A percentile compares a stretch with the other conserved stretches of the same genome.
Conservation (phyloP, 2,329 filamentous ascomycete genomes). For the Aspergillus aculeatinus region DNA sequence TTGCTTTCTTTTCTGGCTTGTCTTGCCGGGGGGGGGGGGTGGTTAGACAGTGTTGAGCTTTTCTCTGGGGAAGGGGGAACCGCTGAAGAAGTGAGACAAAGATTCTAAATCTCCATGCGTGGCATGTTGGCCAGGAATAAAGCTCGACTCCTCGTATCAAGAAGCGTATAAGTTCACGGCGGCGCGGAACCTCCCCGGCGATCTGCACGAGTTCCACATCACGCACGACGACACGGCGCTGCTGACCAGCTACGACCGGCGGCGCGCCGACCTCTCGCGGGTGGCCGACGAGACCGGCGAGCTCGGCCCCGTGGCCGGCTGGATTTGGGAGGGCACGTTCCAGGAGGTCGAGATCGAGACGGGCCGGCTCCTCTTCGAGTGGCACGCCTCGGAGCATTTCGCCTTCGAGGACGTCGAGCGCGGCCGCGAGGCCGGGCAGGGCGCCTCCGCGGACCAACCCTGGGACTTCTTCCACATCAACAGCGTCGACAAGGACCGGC, state of each 20-base stretch:
- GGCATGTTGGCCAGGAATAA: too few species aligned
- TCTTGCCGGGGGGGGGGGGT: too few species aligned
- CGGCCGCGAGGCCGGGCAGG: conserved; percentile 16
- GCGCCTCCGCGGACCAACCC: conserved; percentile 24
- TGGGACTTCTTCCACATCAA: conserved; percentile 61
- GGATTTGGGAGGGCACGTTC: conserved; percentile 44
- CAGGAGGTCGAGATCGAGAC: conserved; percentile 50
- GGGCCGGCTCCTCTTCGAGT: conserved; percentile 47
- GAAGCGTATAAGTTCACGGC: conserved; percentile 40
- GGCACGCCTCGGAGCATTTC: conserved; percentile 50
- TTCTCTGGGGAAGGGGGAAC: too few species aligned
- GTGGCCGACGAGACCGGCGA: conserved; percentile 17
- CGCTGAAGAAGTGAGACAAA: too few species aligned
- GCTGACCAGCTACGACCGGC: conserved; percentile 42
- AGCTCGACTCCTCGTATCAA: conserved; percentile 33
- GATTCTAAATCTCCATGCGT: too few species aligned
- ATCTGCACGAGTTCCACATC: conserved; percentile 49
- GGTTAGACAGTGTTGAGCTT: too few species aligned
- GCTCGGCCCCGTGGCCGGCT: conserved; percentile 36
- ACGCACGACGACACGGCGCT: conserved; percentile 45
- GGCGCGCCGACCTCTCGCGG: conserved; percentile 38
- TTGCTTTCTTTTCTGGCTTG: too few species aligned
- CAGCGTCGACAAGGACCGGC: conserved; percentile 51
- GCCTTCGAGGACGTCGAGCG: conserved; percentile 25
- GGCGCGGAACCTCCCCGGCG: conserved; percentile 36